Evolutionary conservation across 371 early-diverging fungal genomes (phyloP), one percentile per base, ranked within the genome.

Genomic region (Mortierella sp.): DNA sequence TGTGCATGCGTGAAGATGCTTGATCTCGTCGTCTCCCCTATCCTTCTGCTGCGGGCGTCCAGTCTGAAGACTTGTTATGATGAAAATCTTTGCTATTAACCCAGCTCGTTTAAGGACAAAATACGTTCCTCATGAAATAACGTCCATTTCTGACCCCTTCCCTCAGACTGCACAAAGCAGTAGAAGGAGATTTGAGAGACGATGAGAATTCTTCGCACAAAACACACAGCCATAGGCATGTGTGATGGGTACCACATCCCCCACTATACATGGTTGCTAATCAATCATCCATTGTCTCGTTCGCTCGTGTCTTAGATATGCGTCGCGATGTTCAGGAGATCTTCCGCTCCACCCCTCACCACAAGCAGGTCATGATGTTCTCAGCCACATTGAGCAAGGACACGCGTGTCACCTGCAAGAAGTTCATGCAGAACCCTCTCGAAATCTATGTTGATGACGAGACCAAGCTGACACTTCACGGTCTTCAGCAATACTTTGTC

Each of bases 281-380:
- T 44, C 16, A 46, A 6, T 25, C 31, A 48, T 31, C 22, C n/a
- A 6, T 12, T 22, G 28, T 40, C 37, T 40, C 27, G 24, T 16
- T 57, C 28, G 43, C 22, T 19, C 31, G 14, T 10, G 16, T 16
- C 4, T 3, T 16, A 91, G 97, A 96, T 67, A 98, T 98, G 98
- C 94, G 99, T 63, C 87, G 92, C 48, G 97, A 97, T 81, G 94
- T 98, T 13, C 98, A 98, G 80, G 95, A 95, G 29, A 97, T 98
- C 60, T 98, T 98, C 93, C 83, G 91, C 24, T 79, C 92, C 16
- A 96, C 97, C 5, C 98, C 97, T 28, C 96, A 95, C 79, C 89
- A 92, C 81, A 98, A 98, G 88, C 99, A 98, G 82, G 96, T 96
- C 44, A 95, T 98, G 93, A 97, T 98, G 98, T 98, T 96, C 83